Base-by-base conservation (phyloP, 805 yeast genomes). In the Suhomyces prunicola region DNA sequence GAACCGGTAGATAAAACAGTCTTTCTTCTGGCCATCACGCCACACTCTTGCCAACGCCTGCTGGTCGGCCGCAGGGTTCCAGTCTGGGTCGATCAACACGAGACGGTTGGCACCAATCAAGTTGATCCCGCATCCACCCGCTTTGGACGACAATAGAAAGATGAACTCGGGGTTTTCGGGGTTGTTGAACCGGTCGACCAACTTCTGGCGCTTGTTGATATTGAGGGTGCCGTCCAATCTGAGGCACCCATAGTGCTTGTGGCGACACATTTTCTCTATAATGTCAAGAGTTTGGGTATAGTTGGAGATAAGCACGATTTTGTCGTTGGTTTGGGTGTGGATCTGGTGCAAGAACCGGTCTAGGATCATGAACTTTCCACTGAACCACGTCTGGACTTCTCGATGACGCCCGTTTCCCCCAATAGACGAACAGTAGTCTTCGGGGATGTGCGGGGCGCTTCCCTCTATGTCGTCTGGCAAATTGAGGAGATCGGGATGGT, bases 51-150 rank as follows among this genome's bases (percentile, higher is more conserved):
- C 98, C 56, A 94, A 76, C 0, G 98, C 98, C 71, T 93, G 99
- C 67, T 94, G 98, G 66, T 93, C 99, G 1, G 97, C 87, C 0
- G 99, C 98, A 0, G 99, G 99, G 64, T 93, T 93, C 99, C 99
- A 94, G 67, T 94, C 99, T 0, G 86, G 86, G 66, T 94, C 99
- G 65, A 94, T 77, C 47, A 94, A 73, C 19, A 94, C 83, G 56
- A 94, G 75, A 57, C 99, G 79, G 60, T 94, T 94, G 2, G 98
- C 99, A 10, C 99, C 99, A 62, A 94, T 93, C 61, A 94, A 79
- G 67, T 94, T 94, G 63, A 94, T 90, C 71, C 99, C 99, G 76
- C 99, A 94, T 1, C 99, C 99, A 61, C 99, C 99, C 1, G 99
- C 99, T 69, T 94, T 94, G 6, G 97, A 89, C 66, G 97, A 89